Percentiles rank a stretch among this genome's conserved stretches.
Conservation (phyloP, 306 rosid species). For the Prosopis cineraria region DNA sequence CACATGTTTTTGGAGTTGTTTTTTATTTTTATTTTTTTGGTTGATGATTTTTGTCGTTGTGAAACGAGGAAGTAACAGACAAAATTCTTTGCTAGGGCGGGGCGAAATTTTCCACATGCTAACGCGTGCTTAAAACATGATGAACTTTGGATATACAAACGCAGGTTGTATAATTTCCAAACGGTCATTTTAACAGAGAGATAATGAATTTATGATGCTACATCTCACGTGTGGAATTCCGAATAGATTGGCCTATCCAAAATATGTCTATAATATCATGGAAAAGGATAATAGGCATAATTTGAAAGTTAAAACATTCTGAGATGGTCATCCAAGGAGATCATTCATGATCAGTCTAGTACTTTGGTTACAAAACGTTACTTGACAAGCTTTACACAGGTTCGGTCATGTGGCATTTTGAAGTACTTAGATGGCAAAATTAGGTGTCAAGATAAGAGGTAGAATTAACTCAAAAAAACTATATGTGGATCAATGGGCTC, state of each 20-base stretch:
- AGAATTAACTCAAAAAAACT: not conserved
- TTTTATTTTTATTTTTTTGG: no score
- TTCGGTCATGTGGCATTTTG: not conserved
- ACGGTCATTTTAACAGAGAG: not conserved
- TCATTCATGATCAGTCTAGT: not conserved
- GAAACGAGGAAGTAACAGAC: not conserved
- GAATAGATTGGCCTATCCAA: not conserved
- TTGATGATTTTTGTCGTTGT: not conserved
- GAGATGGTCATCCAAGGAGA: not conserved
- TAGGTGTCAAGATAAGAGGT: not conserved
- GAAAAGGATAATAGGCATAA: not conserved
- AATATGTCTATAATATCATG: not conserved
- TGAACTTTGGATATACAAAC: not conserved
- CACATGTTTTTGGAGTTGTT: no score
- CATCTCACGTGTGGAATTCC: not conserved
- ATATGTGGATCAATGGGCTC: not conserved
- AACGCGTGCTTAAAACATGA: not conserved
- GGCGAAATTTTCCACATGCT: not conserved
- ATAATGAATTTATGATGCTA: not conserved
- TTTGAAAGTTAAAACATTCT: not conserved
- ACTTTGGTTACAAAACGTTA: not conserved
- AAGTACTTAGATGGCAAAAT: not conserved
- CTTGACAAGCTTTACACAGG: not conserved
- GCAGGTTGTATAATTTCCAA: not conserved
- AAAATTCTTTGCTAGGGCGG: not conserved